Conservation (phyloP, 768 basidiomycete genomes). For the Phlegmacium glaucopus region DNA sequence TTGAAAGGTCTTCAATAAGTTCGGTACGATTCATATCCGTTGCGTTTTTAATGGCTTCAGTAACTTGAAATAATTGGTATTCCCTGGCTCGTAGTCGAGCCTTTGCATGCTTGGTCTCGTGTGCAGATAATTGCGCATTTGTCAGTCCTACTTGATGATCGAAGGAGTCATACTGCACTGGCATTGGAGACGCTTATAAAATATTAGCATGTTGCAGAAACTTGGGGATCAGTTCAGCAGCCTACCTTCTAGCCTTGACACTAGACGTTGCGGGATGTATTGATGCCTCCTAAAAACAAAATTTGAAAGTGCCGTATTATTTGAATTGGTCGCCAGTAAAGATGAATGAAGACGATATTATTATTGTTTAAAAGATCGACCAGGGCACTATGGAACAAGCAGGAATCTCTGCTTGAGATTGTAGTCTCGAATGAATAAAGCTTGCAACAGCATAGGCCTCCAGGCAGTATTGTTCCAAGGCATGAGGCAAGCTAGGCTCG, state of each 20-base stretch:
- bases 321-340: too few species aligned
- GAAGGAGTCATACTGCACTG: conserved; percentile 6
- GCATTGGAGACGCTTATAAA: background rate
- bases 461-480: too few species aligned
- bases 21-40: background rate
- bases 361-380: too few species aligned
- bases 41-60: conserved; percentile 1
- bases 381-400: too few species aligned
- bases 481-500: too few species aligned
- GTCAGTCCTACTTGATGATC: conserved; percentile 10
- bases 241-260: conserved; percentile 2
- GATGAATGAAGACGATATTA: too few species aligned
- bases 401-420: too few species aligned
- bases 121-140: conserved; percentile 4
- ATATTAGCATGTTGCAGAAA: background rate
- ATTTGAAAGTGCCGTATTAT: too few species aligned
- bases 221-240: background rate
- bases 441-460: too few species aligned
- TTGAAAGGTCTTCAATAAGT: conserved; percentile 5
- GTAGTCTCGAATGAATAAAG: too few species aligned
- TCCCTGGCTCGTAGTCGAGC: conserved; percentile 3
- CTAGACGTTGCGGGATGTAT: too few species aligned
- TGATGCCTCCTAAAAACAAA: background rate
- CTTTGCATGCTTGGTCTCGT: conserved; percentile 4
- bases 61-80: conserved; percentile 4